phyloP scores from a whole-genome alignment of 768 basidiomycete genomes.

The Panaeolus papilionaceus region DNA sequence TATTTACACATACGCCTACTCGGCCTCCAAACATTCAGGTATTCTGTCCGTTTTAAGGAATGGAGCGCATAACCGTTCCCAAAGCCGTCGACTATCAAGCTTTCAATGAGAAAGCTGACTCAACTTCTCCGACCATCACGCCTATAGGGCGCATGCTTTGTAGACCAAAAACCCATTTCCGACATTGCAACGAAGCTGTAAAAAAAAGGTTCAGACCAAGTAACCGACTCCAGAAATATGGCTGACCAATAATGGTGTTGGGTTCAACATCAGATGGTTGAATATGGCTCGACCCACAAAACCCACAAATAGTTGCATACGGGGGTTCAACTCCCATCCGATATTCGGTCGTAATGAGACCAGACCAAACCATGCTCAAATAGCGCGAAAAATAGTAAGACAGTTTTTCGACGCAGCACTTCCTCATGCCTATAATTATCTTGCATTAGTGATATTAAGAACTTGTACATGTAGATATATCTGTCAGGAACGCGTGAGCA shows the following conservation, averaged over 20 bases:
- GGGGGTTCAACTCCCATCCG: too few species aligned
- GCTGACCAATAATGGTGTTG: background rate
- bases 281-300: background rate
- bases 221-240: background rate
- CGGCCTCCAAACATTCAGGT: constrained; percentile 1
- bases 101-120: background rate
- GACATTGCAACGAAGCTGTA: background rate
- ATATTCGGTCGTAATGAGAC: too few species aligned
- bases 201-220: background rate
- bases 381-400: too few species aligned
- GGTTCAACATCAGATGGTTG: background rate
- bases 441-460: background rate
- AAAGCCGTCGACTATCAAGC: background rate
- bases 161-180: background rate
- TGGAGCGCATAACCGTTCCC: background rate
- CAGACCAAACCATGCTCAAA: too few species aligned
- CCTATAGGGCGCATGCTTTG: background rate
- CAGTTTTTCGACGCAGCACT: too few species aligned
- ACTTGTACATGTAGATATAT: background rate
- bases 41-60: background rate
- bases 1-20: background rate
- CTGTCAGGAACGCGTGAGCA: background rate
- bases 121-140: constrained; percentile 1
- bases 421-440: background rate
- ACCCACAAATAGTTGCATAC: too few species aligned